phyloP scores from a whole-genome alignment of 2,329 filamentous ascomycete species.

The Claviceps humidiphila region DNA sequence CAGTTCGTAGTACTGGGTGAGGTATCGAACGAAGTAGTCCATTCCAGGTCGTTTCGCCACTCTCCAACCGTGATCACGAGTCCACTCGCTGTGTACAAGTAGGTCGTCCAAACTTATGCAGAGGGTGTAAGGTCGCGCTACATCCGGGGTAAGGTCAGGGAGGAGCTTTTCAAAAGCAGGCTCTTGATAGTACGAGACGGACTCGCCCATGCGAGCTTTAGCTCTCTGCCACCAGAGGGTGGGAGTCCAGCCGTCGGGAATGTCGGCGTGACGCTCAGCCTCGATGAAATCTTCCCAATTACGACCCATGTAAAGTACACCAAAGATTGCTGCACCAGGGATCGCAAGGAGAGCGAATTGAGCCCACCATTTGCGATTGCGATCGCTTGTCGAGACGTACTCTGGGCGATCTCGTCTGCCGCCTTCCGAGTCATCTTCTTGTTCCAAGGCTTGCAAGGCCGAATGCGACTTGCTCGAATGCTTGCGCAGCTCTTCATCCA shows the following conservation, averaged over 20 bases:
- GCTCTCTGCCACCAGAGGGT: slow-evolving; percentile 69
- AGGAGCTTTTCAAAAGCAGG: slow-evolving; percentile 89
- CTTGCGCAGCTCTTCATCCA: slow-evolving; percentile 58
- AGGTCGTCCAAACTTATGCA: slow-evolving; percentile 89
- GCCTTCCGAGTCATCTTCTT: slow-evolving; percentile 18
- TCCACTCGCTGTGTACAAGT: slow-evolving; percentile 90
- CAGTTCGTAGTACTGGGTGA: slow-evolving; percentile 95
- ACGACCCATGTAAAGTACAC: slow-evolving; percentile 65
- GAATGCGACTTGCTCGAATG: slow-evolving; percentile 21
- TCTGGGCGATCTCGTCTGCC: slow-evolving; percentile 45
- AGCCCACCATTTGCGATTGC: slow-evolving; percentile 61
- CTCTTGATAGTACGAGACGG: slow-evolving; percentile 88
- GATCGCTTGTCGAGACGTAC: slow-evolving; percentile 85
- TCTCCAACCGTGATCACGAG: slow-evolving; percentile 85
- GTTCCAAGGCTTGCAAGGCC: slow-evolving; percentile 23
- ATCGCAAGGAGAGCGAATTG: slow-evolving; percentile 59
- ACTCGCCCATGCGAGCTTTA: slow-evolving; percentile 58
- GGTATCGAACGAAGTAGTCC: slow-evolving; percentile 94
- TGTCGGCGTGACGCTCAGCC: slow-evolving; percentile 51
- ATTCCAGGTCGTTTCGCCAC: slow-evolving; percentile 88
- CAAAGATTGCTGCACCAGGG: slow-evolving; percentile 40
- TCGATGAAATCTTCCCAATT: slow-evolving; percentile 81
- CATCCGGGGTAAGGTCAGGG: slow-evolving; percentile 64
- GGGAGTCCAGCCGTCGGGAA: slow-evolving; percentile 67
- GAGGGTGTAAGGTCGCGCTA: slow-evolving; percentile 80